phyloP scores from a whole-genome alignment of 2,329 filamentous ascomycete genomes.

The Epichloe festucae region DNA sequence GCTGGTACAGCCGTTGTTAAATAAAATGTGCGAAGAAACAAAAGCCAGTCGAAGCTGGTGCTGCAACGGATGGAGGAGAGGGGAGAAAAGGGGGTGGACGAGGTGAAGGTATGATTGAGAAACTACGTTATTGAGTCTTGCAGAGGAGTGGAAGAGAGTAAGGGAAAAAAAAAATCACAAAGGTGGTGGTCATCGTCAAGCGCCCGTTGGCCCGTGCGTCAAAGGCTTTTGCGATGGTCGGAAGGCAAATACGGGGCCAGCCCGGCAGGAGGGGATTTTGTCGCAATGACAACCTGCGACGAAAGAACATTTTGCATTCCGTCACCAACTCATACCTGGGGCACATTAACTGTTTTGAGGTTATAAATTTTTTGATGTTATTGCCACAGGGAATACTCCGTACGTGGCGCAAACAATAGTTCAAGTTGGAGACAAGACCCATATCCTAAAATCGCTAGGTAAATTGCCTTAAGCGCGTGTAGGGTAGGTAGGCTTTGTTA shows the following conservation, averaged over 20 bases:
- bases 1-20: conserved; percentile 2
- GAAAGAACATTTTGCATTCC: neutral
- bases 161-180: conserved; percentile 5
- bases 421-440: no score
- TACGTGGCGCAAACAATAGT: no score
- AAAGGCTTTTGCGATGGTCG: conserved; percentile 2
- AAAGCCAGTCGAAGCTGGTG: conserved; percentile 3
- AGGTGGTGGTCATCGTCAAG: conserved; percentile 10
- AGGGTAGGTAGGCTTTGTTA: no score
- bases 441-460: no score
- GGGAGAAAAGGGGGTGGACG: conserved; percentile 4
- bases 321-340: no score
- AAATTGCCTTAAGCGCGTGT: no score
- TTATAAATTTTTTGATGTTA: no score
- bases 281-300: neutral
- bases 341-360: no score
- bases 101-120: conserved; percentile 4
- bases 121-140: conserved; percentile 3
- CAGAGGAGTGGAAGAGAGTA: conserved; percentile 5
- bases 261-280: neutral
- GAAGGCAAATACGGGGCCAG: conserved; percentile 3
- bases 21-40: conserved; percentile 5
- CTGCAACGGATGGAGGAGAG: conserved; percentile 5
- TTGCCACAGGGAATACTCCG: no score
- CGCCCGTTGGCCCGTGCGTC: conserved; percentile 8